These are phyloP conservation scores for Primulina tabacum DNA, from an alignment of 257 asterid species.

Conservation along the genomic window DNA sequence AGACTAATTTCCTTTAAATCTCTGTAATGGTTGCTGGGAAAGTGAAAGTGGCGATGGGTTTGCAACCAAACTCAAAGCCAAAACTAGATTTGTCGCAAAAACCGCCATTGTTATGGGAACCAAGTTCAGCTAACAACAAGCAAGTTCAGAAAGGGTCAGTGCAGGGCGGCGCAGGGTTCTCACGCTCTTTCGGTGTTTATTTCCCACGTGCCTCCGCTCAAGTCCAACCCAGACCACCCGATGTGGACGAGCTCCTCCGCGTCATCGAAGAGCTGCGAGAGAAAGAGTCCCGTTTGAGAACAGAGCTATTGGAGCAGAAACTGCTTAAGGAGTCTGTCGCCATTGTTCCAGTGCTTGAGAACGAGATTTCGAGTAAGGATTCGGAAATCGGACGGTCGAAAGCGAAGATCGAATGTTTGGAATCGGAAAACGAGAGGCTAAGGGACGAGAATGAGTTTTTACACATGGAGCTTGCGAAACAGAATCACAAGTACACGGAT, in stretches of 20 bases:
- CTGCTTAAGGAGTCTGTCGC: constrained; percentile 62
- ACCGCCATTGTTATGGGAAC: constrained; percentile 37
- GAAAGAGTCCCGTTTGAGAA: constrained; percentile 75
- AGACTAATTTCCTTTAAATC: constrained; percentile 7
- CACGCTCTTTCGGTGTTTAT: constrained; percentile 72
- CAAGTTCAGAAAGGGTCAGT: constrained; percentile 34
- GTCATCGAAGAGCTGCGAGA: constrained; percentile 73
- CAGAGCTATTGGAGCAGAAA: constrained; percentile 73
- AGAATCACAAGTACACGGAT: constrained; percentile 54
- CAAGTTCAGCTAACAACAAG: constrained; percentile 35
- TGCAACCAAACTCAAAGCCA: constrained; percentile 52
- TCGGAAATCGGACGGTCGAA: constrained; percentile 52
- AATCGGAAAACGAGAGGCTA: constrained; percentile 69
- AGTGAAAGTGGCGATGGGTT: constrained; percentile 72
- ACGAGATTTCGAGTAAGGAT: constrained; percentile 53
- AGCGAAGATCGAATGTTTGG: constrained; percentile 69
- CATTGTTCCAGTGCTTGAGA: constrained; percentile 74
- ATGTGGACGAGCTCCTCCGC: constrained; percentile 70
- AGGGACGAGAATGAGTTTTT: constrained; percentile 73
- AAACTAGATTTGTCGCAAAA: constrained; percentile 40
- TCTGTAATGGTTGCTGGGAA: constrained; percentile 82
- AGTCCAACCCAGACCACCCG: constrained; percentile 94
- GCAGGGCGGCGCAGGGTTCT: constrained; percentile 36
- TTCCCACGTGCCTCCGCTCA: constrained; percentile 91
- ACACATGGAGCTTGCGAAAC: constrained; percentile 61